Conservation (phyloP, 2,329 filamentous ascomycete species). For the Ophiognomonia clavigignenti-juglandacearum region DNA sequence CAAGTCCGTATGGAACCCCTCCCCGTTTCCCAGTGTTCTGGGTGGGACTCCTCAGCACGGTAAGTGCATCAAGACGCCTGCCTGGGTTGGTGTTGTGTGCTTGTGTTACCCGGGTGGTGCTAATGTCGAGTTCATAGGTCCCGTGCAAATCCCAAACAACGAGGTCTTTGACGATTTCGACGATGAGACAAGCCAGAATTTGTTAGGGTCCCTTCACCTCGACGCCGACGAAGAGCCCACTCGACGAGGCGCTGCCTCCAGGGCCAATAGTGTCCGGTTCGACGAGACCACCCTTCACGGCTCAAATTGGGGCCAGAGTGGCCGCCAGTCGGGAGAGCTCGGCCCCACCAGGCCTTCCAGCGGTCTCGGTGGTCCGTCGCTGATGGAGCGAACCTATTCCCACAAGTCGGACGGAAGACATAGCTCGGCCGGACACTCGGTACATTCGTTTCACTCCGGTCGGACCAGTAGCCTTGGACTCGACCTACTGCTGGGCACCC, state of each 20-base stretch:
- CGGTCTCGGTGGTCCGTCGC: slow-evolving; percentile 69
- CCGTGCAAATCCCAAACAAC: slow-evolving; percentile 70
- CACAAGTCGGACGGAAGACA: slow-evolving; percentile 95
- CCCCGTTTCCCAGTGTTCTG: slow-evolving; percentile 82
- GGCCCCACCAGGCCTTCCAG: slow-evolving; percentile 72
- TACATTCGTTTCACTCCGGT: slow-evolving; percentile 64
- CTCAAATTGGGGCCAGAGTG: slow-evolving; percentile 75
- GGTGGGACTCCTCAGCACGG: slow-evolving; percentile 84
- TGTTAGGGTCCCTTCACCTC: slow-evolving; percentile 76
- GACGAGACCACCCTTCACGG: slow-evolving; percentile 92
- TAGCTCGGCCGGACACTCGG: slow-evolving; percentile 83
- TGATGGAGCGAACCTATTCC: slow-evolving; percentile 88
- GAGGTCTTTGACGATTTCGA: slow-evolving; percentile 90
- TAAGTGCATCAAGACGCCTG: too few species aligned
- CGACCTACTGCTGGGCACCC: slow-evolving; percentile 61
- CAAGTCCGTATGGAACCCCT: slow-evolving; percentile 83
- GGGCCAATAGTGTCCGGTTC: slow-evolving; percentile 95
- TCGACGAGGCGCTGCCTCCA: slow-evolving; percentile 78
- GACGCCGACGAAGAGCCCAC: slow-evolving; percentile 84
- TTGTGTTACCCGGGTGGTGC: slow-evolving; percentile 18
- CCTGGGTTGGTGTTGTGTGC: too few species aligned
- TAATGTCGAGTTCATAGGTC: slow-evolving; percentile 49
- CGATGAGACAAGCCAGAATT: slow-evolving; percentile 68
- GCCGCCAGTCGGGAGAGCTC: slow-evolving; percentile 79
- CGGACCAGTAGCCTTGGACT: slow-evolving; percentile 85